phyloP scores from a whole-genome alignment of 2,329 filamentous ascomycete species.

The Aureobasidium sp. region DNA sequence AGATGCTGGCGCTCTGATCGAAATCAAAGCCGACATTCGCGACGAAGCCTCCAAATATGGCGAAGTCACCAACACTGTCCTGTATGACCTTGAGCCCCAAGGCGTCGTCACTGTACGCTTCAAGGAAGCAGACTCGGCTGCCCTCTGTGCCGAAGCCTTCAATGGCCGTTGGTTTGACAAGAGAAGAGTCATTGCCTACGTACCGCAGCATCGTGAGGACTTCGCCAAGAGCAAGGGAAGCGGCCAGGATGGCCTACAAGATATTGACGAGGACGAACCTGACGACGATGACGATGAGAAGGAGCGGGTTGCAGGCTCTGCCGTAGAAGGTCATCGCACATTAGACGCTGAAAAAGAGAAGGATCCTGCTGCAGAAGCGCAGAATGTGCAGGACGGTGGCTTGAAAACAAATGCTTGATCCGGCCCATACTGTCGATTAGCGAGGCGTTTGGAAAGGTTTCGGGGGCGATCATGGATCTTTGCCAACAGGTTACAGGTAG shows the following conservation, averaged over 20 bases:
- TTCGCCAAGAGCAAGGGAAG: constrained; percentile 57
- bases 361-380: not conserved
- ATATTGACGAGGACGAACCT: constrained; percentile 14
- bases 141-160: constrained; percentile 63
- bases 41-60: constrained; percentile 85
- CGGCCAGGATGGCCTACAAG: constrained; percentile 41
- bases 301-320: constrained; percentile 19
- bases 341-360: not conserved
- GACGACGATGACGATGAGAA: constrained; percentile 40
- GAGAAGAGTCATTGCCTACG: constrained; percentile 57
- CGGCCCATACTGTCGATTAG: not conserved
- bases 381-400: constrained; percentile 6
- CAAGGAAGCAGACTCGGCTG: constrained; percentile 61
- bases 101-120: constrained; percentile 85
- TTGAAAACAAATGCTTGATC: not conserved
- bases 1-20: constrained; percentile 72
- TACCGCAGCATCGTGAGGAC: constrained; percentile 53
- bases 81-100: constrained; percentile 80
- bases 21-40: constrained; percentile 91
- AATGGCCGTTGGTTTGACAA: constrained; percentile 74
- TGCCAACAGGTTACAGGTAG: not conserved
- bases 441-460: constrained; percentile 1
- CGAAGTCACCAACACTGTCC: constrained; percentile 78
- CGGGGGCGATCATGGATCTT: not conserved
- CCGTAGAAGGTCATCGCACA: constrained; percentile 6